Evolutionary conservation across 1,284 basidiomycete genomes (phyloP).

Genomic region (Fomitopsis palustris): DNA sequence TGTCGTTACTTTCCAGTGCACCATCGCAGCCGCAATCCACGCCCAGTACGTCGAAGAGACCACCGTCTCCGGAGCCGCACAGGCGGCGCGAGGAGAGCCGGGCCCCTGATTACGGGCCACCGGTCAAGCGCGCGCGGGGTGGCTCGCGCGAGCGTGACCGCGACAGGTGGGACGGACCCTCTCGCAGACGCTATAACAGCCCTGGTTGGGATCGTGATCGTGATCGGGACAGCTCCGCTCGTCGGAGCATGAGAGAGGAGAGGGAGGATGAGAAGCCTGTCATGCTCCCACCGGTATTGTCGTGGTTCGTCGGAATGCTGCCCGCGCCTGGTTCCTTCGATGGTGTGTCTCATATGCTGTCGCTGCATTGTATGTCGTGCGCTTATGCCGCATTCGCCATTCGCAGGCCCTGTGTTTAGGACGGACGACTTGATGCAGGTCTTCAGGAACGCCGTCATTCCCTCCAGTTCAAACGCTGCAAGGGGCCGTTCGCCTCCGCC

Average conservation of each 20-base stretch:
- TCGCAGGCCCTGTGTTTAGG: conserved; percentile 77
- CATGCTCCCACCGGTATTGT: conserved; percentile 65
- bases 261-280: conserved; percentile 52
- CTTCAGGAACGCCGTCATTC: conserved; percentile 73
- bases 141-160: conserved; percentile 48
- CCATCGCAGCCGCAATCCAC: conserved; percentile 14
- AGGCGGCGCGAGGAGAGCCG: conserved; percentile 41
- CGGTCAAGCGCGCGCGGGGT: conserved; percentile 51
- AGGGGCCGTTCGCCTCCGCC: conserved; percentile 46
- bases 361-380: conserved; percentile 11
- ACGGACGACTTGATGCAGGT: conserved; percentile 84
- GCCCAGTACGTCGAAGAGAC: conserved; percentile 35
- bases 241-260: conserved; percentile 39
- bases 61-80: conserved; percentile 45
- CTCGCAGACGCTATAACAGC: conserved; percentile 43
- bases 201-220: conserved; percentile 48
- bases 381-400: conserved; percentile 4
- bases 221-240: conserved; percentile 36
- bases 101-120: conserved; percentile 39
- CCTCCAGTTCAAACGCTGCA: conserved; percentile 44
- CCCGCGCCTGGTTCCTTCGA: conserved; percentile 74
- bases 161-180: conserved; percentile 43
- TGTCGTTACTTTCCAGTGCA: conserved; percentile 33
- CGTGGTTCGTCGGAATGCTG: conserved; percentile 79
- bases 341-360: conserved; percentile 46